phyloP scores from a whole-genome alignment of 306 rosid species.

The Abrus pulchellus region DNA sequence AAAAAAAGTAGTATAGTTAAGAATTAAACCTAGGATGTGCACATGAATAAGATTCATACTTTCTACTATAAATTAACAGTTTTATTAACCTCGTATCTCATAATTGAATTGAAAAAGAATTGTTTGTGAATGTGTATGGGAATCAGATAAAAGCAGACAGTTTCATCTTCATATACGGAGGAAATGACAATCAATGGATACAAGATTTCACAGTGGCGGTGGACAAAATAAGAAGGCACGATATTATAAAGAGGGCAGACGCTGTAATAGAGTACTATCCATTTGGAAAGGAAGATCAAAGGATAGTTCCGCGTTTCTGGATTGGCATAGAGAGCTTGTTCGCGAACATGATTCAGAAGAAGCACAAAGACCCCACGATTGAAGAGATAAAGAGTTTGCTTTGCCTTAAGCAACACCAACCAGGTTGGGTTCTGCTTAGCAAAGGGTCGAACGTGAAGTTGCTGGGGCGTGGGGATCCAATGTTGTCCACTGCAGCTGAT shows the following conservation, averaged over 20 bases:
- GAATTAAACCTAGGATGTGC: too few relatives aligned
- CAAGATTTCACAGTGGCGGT: conserved; percentile 16
- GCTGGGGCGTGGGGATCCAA: conserved; percentile 37
- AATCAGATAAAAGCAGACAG: conserved; percentile 51
- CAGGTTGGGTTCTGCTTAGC: conserved; percentile 55
- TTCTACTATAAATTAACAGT: too few relatives aligned
- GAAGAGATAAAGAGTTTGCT: conserved; percentile 52
- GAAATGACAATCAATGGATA: conserved; percentile 36
- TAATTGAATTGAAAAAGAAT: too few relatives aligned
- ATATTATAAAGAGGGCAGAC: conserved; percentile 44
- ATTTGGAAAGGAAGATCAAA: conserved; percentile 47
- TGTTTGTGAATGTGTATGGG: not conserved
- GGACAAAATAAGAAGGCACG: conserved; percentile 46
- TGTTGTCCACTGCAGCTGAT: conserved; percentile 33
- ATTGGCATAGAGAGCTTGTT: conserved; percentile 51
- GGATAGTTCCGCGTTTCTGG: conserved; percentile 48
- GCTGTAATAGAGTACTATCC: conserved; percentile 43
- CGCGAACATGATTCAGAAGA: conserved; percentile 50
- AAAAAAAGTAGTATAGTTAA: too few relatives aligned
- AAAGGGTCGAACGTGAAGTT: conserved; percentile 58
- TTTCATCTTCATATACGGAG: conserved; percentile 57
- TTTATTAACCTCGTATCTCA: too few relatives aligned
- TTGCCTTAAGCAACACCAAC: conserved; percentile 40
- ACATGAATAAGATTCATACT: too few relatives aligned
- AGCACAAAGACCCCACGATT: conserved; percentile 36